Evolutionary conservation across 1,284 basidiomycete species (phyloP).

Genomic region (Trametes pubescens): DNA sequence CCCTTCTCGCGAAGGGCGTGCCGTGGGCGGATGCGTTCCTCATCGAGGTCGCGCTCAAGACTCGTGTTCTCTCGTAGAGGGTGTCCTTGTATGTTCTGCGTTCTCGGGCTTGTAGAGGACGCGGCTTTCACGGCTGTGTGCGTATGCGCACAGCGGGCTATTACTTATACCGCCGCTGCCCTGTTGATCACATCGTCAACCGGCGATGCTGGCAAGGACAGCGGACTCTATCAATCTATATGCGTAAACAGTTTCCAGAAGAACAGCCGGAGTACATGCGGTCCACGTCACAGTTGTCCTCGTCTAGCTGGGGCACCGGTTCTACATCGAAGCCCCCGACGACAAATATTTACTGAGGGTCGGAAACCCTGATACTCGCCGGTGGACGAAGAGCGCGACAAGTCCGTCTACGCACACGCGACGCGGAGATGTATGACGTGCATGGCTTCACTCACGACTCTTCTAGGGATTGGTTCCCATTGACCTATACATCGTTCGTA

Average conservation of each 20-base stretch:
- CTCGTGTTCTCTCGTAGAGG: not conserved
- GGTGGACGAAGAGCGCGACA: not conserved
- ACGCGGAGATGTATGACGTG: conserved; percentile 3
- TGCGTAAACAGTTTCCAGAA: too few relatives aligned
- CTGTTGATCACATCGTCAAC: too few relatives aligned
- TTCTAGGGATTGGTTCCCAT: too few relatives aligned
- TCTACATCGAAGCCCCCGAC: not conserved
- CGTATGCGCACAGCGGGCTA: too few relatives aligned
- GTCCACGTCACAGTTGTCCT: too few relatives aligned
- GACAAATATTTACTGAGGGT: not conserved
- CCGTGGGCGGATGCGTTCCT: conserved; percentile 22
- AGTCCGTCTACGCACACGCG: not conserved
- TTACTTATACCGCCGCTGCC: too few relatives aligned
- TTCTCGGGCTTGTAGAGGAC: too few relatives aligned
- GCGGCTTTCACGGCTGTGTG: not conserved
- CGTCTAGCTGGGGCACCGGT: too few relatives aligned
- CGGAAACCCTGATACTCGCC: not conserved
- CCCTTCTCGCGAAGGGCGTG: conserved; percentile 8
- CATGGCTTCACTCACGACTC: not conserved
- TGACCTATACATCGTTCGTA: too few relatives aligned
- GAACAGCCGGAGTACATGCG: too few relatives aligned
- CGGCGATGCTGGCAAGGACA: too few relatives aligned
- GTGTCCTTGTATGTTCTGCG: not conserved
- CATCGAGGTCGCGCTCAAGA: conserved; percentile 10
- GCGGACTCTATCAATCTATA: too few relatives aligned